Conservation (phyloP, 257 asterid genomes). For the Gynochthodes officinalis region DNA sequence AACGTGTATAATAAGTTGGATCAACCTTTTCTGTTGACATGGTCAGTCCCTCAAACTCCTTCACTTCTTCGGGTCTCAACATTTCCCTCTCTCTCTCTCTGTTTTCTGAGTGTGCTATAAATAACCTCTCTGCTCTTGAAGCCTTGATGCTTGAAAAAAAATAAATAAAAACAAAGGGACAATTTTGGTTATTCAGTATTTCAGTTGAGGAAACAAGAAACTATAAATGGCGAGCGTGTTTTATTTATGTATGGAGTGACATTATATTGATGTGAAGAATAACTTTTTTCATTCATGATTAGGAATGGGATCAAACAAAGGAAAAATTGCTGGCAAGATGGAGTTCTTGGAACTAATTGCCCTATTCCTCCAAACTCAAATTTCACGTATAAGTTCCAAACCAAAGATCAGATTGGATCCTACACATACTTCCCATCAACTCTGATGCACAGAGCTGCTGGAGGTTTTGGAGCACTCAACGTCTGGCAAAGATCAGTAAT, state of each 20-base stretch:
- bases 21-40: constrained; percentile 82
- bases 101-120: not conserved
- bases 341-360: constrained; percentile 90
- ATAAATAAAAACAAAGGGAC: not conserved
- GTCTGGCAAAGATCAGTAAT: constrained; percentile 85
- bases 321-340: constrained; percentile 98
- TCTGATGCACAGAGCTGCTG: constrained; percentile 80
- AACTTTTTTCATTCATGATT: constrained; percentile 2
- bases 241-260: not conserved
- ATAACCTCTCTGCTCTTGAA: not conserved
- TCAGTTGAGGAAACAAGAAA: not conserved
- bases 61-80: not conserved
- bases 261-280: not conserved
- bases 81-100: not conserved
- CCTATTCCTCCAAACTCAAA: constrained; percentile 76
- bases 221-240: not conserved
- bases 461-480: constrained; percentile 85
- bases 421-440: constrained; percentile 89
- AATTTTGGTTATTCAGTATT: not conserved
- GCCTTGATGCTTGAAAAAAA: not conserved
- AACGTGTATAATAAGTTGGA: constrained; percentile 76
- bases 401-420: constrained; percentile 94
- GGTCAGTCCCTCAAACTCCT: constrained; percentile 45
- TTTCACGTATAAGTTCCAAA: constrained; percentile 82
- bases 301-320: constrained; percentile 99